Conservation (phyloP, 306 rosid species). For the Glycine latifolia region DNA sequence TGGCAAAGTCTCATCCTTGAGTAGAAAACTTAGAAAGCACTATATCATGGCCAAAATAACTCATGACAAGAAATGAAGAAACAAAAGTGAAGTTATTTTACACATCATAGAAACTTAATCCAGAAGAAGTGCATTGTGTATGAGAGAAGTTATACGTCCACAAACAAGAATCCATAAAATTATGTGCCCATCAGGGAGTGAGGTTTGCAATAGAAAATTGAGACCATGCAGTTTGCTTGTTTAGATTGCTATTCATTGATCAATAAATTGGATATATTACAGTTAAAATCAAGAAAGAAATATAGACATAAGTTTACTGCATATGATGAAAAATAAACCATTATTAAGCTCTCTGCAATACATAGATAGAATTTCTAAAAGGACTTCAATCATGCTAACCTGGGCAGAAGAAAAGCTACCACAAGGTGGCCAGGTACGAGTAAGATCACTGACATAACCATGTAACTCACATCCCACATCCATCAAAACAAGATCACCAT, state of each 20-base stretch:
- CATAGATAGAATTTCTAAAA: slow-evolving; percentile 26
- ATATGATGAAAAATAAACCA: neutral
- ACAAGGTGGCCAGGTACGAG: slow-evolving; percentile 97
- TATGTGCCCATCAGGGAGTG: slow-evolving; percentile 18
- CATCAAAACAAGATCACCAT: slow-evolving; percentile 94
- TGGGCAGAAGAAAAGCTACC: slow-evolving; percentile 88
- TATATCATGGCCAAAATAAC: neutral
- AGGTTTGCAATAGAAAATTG: slow-evolving; percentile 27
- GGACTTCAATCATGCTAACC: slow-evolving; percentile 52
- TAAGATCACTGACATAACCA: slow-evolving; percentile 92
- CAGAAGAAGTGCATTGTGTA: slow-evolving; percentile 23
- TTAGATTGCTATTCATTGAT: slow-evolving; percentile 31
- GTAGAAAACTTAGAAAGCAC: too few relatives aligned
- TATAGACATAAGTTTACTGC: slow-evolving; percentile 15
- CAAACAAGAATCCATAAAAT: slow-evolving; percentile 37
- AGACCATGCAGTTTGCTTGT: slow-evolving; percentile 30
- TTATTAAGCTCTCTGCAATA: slow-evolving; percentile 22
- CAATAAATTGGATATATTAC: neutral
- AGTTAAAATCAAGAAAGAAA: slow-evolving; percentile 3
- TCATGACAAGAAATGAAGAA: neutral
- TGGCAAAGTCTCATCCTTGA: neutral
- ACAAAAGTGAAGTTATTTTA: slow-evolving; percentile 22
- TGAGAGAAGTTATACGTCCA: slow-evolving; percentile 6
- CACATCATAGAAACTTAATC: slow-evolving; percentile 27
- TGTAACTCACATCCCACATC: slow-evolving; percentile 96